phyloP scores from a whole-genome alignment of 176 grass and related monocot species.

The Thalia dealbata region DNA sequence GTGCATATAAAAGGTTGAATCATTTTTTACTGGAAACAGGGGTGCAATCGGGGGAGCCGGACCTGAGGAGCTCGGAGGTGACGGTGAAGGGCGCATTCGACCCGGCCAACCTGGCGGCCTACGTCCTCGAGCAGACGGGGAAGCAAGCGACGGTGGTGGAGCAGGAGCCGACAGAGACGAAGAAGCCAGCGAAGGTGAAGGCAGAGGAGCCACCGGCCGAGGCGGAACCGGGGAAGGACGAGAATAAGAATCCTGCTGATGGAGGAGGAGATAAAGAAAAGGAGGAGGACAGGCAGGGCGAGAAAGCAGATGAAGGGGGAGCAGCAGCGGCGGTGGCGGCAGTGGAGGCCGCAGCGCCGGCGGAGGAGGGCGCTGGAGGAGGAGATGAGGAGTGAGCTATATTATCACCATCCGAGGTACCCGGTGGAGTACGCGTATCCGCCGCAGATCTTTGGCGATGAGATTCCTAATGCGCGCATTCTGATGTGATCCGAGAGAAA shows the following conservation, averaged over 20 bases:
- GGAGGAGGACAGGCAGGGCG: background rate
- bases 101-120: conserved; percentile 42
- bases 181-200: conserved; percentile 21
- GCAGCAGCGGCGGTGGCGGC: background rate
- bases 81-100: conserved; percentile 59
- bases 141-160: conserved; percentile 55
- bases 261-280: background rate
- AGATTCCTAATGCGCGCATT: background rate
- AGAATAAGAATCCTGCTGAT: background rate
- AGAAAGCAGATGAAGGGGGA: background rate
- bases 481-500: background rate
- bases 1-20: background rate
- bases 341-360: background rate
- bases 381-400: background rate
- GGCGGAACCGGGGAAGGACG: background rate
- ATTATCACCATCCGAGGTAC: background rate
- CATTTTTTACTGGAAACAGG: conserved; percentile 25
- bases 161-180: too few relatives aligned
- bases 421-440: background rate
- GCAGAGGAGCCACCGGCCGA: background rate
- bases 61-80: conserved; percentile 60
- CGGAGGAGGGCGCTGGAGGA: background rate
- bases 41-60: conserved; percentile 53
- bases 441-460: conserved; percentile 2
- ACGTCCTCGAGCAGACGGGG: conserved; percentile 54